phyloP scores from a whole-genome alignment of 257 asterid species.

The Jasminum sambac region DNA sequence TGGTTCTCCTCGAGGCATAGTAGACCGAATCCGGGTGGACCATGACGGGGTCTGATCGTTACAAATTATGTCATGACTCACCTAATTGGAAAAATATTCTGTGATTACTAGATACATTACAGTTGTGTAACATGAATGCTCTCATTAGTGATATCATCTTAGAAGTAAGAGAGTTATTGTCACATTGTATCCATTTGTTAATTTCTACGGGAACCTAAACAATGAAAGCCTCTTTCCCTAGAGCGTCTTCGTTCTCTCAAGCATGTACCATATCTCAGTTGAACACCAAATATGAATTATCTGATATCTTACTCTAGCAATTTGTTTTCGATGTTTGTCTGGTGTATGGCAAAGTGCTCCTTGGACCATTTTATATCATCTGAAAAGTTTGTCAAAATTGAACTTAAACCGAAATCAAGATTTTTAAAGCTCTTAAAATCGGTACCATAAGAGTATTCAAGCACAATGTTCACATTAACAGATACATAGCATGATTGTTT shows the following conservation, averaged over 20 bases:
- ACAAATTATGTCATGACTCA: background rate
- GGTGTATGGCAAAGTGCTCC: background rate
- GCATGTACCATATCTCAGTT: background rate
- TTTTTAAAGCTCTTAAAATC: background rate
- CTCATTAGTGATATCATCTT: background rate
- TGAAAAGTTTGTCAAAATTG: background rate
- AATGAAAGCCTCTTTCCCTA: background rate
- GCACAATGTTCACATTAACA: background rate
- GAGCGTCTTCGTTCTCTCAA: background rate
- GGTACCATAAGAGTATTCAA: background rate
- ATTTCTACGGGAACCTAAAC: background rate
- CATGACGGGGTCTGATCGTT: no score
- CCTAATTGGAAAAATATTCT: background rate
- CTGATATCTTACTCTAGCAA: conserved; percentile 2
- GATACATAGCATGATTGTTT: background rate
- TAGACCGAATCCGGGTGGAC: no score
- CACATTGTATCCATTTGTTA: background rate
- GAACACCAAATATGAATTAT: background rate
- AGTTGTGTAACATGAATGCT: background rate
- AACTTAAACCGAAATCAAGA: background rate
- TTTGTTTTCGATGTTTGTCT: background rate
- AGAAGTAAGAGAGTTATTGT: background rate
- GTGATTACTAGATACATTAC: background rate
- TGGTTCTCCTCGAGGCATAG: no score
- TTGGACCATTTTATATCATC: background rate